Base-by-base conservation (phyloP, 2,329 filamentous ascomycete species). In the Scedosporium apiospermum region DNA sequence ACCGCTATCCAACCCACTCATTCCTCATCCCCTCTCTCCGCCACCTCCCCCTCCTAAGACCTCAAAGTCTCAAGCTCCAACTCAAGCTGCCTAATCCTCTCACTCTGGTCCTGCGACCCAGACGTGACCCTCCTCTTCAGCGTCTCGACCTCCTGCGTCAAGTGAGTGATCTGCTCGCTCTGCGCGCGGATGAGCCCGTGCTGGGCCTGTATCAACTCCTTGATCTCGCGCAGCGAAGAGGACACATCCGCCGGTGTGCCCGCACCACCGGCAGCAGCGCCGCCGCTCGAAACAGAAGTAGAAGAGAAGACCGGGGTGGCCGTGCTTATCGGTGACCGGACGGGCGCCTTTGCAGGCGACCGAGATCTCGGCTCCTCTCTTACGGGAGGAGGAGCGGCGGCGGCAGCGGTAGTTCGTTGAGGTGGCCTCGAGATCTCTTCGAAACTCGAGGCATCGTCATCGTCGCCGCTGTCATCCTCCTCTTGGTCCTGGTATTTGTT, bases 401-500 rank as follows among this genome's bases (percentile, higher is more conserved):
- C 34, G 34, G 34, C 30, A 9, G 30, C 10, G 34, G 10, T 4
- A 14, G 10, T 62, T 57, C 89, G 87, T 68, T 90, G 88, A 10
- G 84, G 77, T 21, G 91, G 90, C 71, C 91, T 91, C 38, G 88
- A 75, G 38, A 95, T 82, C 71, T 96, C 91, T 71, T 97, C 93
- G 67, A 97, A 97, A 76, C 88, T 91, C 1, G 90, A 93, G 30
- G 83, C 82, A 63, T 90, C 88, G 57, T 87, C 85, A 0, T 85
- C 82, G 10, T 86, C 82, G 1, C 83, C 82, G n/a, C 83, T 83
- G 12, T 84, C 80, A 0, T 87, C 84, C 27, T 79, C 78, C 23
- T 83, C 80, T 58, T 88, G 80, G 72, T 96, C 92, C 68, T 91
- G 88, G 75, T 90, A 97, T 75, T 90, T 96, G 73, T 84, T 87